A percentile compares a stretch with the other conserved stretches of the same genome.
Evolutionary conservation across 164 flowering plant species (phyloP).

Genomic region (Saururus chinensis): DNA sequence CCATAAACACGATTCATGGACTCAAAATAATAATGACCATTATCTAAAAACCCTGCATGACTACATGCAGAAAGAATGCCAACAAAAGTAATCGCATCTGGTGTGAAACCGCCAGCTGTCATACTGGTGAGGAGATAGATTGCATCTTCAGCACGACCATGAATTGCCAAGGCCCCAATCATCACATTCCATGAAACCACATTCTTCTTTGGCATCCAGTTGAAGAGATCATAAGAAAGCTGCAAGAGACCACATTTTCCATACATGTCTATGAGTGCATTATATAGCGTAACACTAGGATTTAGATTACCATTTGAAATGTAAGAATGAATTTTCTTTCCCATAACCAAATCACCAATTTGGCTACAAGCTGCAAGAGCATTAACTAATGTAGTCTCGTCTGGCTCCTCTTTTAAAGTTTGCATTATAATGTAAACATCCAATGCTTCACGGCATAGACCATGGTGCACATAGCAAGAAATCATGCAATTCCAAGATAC

Average conservation of each 20-base stretch:
- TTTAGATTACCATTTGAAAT: conserved; percentile 3
- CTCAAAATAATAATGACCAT: conserved; percentile 28
- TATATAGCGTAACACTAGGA: conserved; percentile 22
- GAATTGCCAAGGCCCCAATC: conserved; percentile 41
- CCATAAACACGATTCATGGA: conserved; percentile 21
- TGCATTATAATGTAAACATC: conserved; percentile 28
- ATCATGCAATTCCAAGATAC: conserved; percentile 50
- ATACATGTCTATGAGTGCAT: conserved; percentile 48
- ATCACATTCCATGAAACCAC: conserved; percentile 45
- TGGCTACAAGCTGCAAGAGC: conserved; percentile 39
- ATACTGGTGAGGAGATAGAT: conserved; percentile 30
- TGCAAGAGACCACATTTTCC: conserved; percentile 40
- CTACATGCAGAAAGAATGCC: conserved; percentile 48
- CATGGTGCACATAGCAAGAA: conserved; percentile 25
- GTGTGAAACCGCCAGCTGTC: conserved; percentile 22
- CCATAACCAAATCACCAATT: conserved; percentile 33
- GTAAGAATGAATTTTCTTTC: conserved; percentile 25
- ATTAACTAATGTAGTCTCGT: conserved; percentile 30
- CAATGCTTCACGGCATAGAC: conserved; percentile 21
- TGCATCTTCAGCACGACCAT: conserved; percentile 32
- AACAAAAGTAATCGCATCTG: conserved; percentile 42
- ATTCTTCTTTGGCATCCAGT: conserved; percentile 23
- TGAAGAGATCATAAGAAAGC: conserved; percentile 24
- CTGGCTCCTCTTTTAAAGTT: conserved; percentile 19
- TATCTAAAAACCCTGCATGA: conserved; percentile 37